Conservation (phyloP, 176 grass and related monocot genomes). For the Calamus simplicifolius region DNA sequence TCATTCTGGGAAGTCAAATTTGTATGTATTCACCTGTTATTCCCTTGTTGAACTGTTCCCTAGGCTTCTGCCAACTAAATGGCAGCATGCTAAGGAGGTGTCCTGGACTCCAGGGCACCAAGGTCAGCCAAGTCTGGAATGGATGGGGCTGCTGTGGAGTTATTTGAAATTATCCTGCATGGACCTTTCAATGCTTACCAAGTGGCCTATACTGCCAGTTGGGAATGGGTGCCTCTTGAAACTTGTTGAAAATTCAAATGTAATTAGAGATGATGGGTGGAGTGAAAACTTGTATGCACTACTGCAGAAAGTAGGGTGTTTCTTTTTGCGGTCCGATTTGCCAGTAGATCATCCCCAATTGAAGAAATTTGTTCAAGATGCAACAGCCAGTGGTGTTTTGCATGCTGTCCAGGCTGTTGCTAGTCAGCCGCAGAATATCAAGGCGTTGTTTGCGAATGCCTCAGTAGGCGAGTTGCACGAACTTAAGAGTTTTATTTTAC, state of each 20-base stretch:
- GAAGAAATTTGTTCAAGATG: conserved; percentile 67
- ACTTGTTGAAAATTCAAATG: conserved; percentile 78
- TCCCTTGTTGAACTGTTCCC: conserved; percentile 74
- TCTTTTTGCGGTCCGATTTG: conserved; percentile 64
- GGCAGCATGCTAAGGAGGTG: conserved; percentile 65
- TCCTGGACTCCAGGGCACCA: conserved; percentile 66
- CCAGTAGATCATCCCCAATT: conserved; percentile 80
- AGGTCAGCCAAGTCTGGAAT: conserved; percentile 77
- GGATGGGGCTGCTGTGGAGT: conserved; percentile 77
- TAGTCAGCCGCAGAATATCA: conserved; percentile 41
- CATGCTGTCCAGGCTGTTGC: conserved; percentile 72
- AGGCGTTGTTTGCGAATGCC: conserved; percentile 43
- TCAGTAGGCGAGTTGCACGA: conserved; percentile 80
- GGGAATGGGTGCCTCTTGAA: conserved; percentile 59
- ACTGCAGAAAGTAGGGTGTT: conserved; percentile 82
- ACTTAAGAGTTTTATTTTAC: conserved; percentile 85
- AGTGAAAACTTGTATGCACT: conserved; percentile 91
- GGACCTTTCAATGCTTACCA: conserved; percentile 70
- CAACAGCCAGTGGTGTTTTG: conserved; percentile 76
- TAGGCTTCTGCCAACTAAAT: conserved; percentile 88
- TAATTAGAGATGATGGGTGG: conserved; percentile 89
- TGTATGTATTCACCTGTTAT: conserved; percentile 65
- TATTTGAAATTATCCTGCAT: conserved; percentile 67
- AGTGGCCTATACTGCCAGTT: conserved; percentile 92
- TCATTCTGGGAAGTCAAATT: conserved; percentile 51